These are phyloP conservation scores for Vitis rotundifolia DNA, from an alignment of 164 flowering plant genomes.

Conservation along the genomic window DNA sequence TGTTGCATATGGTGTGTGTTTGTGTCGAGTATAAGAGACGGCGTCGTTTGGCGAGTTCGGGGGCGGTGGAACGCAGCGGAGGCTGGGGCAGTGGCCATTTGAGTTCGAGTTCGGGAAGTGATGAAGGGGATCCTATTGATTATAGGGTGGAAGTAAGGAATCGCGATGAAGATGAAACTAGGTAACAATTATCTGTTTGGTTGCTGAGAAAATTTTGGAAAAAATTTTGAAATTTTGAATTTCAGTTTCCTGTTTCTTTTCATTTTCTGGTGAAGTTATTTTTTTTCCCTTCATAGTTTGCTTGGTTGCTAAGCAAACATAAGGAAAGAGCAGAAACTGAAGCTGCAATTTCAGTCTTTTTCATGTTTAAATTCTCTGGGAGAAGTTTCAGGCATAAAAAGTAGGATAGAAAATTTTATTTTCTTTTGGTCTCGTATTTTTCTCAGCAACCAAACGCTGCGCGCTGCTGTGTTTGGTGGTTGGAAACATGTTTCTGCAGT, in stretches of 20 bases:
- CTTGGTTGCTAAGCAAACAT: too few species aligned
- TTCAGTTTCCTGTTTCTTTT: neutral
- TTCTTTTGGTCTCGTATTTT: too few species aligned
- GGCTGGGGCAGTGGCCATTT: conserved; percentile 19
- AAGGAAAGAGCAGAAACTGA: too few species aligned
- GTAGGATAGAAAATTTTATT: too few species aligned
- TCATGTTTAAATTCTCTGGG: too few species aligned
- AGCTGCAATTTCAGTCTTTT: too few species aligned
- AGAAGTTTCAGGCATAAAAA: too few species aligned
- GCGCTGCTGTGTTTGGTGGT: too few species aligned
- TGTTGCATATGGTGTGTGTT: conserved; percentile 48
- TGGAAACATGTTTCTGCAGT: too few species aligned
- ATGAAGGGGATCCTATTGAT: conserved; percentile 27
- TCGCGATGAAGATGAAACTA: conserved; percentile 25
- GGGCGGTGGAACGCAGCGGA: conserved; percentile 2
- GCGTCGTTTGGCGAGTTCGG: neutral
- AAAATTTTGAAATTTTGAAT: neutral
- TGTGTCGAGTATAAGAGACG: conserved; percentile 38
- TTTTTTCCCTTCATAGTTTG: too few species aligned
- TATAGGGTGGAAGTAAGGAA: conserved; percentile 14
- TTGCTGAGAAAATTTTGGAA: neutral
- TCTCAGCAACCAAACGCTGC: too few species aligned
- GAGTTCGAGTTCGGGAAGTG: conserved; percentile 28
- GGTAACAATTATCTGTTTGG: conserved; percentile 18
- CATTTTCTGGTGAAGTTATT: neutral